Evolutionary conservation across 2,329 filamentous ascomycete species (phyloP).

Genomic region (Neocatenulostroma microsporum): DNA sequence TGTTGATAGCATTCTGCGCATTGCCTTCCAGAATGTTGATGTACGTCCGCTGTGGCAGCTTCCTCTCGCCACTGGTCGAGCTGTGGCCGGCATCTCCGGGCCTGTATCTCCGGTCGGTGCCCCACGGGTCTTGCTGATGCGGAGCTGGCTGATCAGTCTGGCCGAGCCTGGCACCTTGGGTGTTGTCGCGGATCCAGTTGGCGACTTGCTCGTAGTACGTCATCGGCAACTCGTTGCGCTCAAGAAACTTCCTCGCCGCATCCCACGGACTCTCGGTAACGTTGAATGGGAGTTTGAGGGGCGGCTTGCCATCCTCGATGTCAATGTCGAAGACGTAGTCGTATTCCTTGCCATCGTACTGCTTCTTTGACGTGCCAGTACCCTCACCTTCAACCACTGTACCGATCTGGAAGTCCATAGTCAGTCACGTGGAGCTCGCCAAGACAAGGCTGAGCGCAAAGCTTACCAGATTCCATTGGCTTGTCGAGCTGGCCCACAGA

Average conservation of each 20-base stretch:
- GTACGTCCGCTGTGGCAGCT: conserved; percentile 25
- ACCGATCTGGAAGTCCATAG: conserved; percentile 61
- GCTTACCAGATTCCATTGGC: conserved; percentile 27
- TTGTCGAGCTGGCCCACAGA: conserved; percentile 61
- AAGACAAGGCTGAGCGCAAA: not conserved
- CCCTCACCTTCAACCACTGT: conserved; percentile 85
- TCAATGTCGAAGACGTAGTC: conserved; percentile 97
- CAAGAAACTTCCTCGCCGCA: conserved; percentile 81
- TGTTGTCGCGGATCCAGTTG: conserved; percentile 86
- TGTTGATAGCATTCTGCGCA: conserved; percentile 41
- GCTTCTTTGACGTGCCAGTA: conserved; percentile 61
- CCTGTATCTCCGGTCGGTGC: conserved; percentile 68
- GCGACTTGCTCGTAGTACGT: conserved; percentile 86
- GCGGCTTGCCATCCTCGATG: conserved; percentile 87
- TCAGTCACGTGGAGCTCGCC: conserved; percentile 5
- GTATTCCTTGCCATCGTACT: conserved; percentile 78
- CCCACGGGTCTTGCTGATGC: conserved; percentile 62
- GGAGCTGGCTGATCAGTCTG: conserved; percentile 33
- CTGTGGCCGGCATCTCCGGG: conserved; percentile 54
- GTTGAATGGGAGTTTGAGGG: conserved; percentile 91
- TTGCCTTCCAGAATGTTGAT: conserved; percentile 28
- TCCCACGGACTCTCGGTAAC: conserved; percentile 88
- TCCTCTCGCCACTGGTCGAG: conserved; percentile 19
- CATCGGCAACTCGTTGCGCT: conserved; percentile 79
- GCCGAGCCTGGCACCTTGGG: conserved; percentile 76